Conservation (phyloP, 2,329 filamentous ascomycete species). For the Nothopassalora personata region DNA sequence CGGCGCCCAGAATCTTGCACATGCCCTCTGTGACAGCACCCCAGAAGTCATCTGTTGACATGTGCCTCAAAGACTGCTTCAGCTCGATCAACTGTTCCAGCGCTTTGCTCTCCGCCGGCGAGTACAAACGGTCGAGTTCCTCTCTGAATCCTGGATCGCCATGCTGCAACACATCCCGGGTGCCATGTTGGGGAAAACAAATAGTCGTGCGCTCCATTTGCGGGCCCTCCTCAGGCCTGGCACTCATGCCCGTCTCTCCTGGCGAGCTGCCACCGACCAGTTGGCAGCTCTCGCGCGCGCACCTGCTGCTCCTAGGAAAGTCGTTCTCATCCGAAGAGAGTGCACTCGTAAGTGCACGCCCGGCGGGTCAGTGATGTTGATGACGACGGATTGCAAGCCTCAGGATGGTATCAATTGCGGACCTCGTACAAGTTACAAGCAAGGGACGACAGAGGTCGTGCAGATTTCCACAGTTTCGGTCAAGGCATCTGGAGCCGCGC, state of each 20-base stretch:
- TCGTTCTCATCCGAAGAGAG: background rate
- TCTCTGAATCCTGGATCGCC: slow-evolving; percentile 24
- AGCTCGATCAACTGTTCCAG: slow-evolving; percentile 56
- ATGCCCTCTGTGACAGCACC: slow-evolving; percentile 58
- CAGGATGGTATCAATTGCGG: background rate
- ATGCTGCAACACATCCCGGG: slow-evolving; percentile 22
- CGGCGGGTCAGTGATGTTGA: background rate
- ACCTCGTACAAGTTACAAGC: background rate
- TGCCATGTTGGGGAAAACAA: slow-evolving; percentile 27
- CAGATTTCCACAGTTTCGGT: background rate
- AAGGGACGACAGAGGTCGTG: background rate
- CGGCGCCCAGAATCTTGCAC: slow-evolving; percentile 57
- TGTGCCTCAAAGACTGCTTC: slow-evolving; percentile 51
- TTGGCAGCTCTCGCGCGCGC: background rate
- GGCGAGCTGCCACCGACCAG: background rate
- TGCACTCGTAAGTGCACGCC: background rate
- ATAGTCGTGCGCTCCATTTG: slow-evolving; percentile 24
- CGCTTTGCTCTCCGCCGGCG: slow-evolving; percentile 53
- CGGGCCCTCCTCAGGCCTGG: slow-evolving; percentile 5
- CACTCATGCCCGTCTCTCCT: slow-evolving; percentile 5
- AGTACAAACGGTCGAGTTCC: slow-evolving; percentile 21
- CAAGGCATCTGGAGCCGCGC: background rate
- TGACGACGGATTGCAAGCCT: background rate
- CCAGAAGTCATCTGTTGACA: slow-evolving; percentile 60
- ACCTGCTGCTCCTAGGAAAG: background rate